Evolutionary conservation across 257 asterid species (phyloP), one percentile per base, ranked within the genome.

Genomic region (Nicotiana obtusifolia): DNA sequence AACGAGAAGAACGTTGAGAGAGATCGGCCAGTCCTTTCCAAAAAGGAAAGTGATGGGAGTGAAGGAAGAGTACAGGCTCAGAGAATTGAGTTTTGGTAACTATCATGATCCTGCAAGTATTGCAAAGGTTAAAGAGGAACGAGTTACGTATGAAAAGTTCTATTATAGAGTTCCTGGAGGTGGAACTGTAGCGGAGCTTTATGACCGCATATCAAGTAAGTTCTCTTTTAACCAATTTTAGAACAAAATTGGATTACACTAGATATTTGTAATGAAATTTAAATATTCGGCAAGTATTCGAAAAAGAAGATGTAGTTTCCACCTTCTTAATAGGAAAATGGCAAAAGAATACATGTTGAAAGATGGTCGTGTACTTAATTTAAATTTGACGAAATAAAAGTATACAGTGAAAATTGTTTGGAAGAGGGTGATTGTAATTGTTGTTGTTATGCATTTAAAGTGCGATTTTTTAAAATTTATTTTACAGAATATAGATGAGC

Each of bases 71-170:
- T 86, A 89, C 67, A 84, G 91, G 81, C 60, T 93, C 26, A 86
- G 97, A 64, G 97, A 93, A 60, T 95, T 90, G 16, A 92, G 88
- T 83, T 93, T 93, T 41, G 97, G 97, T 17, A 93, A 93, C 75
- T 93, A 86, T 41, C 94, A 93, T 79, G 94, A 90, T 19, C 67
- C 81, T 60, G 91, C 85, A 28, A 81, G 67, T 83, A 91, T 92
- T 88, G 83, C 26, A 85, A 86, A 84, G 86, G 84, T 90, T 24
- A 89, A 93, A 88, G 22, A 65, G 15, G 87, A 52, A 2, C 82
- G 94, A 66, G 31, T 67, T 10, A 78, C 77, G 24, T 92, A 91
- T 31, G 97, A 94, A 1, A 89, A 88, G 37, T 93, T 93, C 82
- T 93, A 91, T 77, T 90, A 89, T 49, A 81, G 93, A n/a, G 85